Percentiles rank a stretch among this genome's conserved stretches.
phyloP scores from a whole-genome alignment of 495 filamentous ascomycete genomes.

The Lepraria neglecta region DNA sequence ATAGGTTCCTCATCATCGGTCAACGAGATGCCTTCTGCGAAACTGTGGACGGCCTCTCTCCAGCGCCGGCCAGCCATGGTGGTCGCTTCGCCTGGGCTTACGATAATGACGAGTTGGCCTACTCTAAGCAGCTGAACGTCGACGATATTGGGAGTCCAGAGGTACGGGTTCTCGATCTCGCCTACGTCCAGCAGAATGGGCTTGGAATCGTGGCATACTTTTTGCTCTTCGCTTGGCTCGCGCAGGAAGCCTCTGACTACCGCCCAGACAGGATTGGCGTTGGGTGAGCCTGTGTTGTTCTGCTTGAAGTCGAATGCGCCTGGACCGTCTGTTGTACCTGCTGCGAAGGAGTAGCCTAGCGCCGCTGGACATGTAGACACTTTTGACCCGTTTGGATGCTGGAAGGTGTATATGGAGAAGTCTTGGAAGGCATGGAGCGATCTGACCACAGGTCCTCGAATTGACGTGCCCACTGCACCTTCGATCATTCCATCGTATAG shows the following conservation, averaged over 20 bases:
- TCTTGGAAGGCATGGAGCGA: conserved; percentile 71
- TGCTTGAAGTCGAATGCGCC: conserved; percentile 94
- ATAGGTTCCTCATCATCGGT: conserved; percentile 45
- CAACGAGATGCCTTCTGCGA: conserved; percentile 39
- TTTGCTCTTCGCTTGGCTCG: conserved; percentile 62
- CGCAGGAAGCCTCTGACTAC: conserved; percentile 69
- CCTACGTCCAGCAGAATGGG: conserved; percentile 88
- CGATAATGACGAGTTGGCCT: conserved; percentile 80
- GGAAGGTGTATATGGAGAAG: conserved; percentile 67
- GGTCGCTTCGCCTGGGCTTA: conserved; percentile 85
- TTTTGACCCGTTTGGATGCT: conserved; percentile 64
- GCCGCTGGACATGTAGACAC: conserved; percentile 83
- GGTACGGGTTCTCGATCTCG: conserved; percentile 69
- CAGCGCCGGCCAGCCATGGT: conserved; percentile 94
- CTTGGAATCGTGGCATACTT: conserved; percentile 74
- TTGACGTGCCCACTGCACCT: conserved; percentile 35
- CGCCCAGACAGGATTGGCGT: conserved; percentile 77
- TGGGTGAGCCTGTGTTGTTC: conserved; percentile 61
- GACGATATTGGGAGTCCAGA: conserved; percentile 89
- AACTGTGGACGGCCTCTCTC: conserved; percentile 69
- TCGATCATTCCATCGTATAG: conserved; percentile 52
- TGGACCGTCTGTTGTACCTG: conserved; percentile 88
- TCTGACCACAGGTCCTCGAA: conserved; percentile 55
- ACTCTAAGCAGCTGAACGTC: conserved; percentile 86
- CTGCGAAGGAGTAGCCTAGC: conserved; percentile 88